Percentiles rank a stretch among this genome's conserved stretches.
phyloP scores from a whole-genome alignment of 2,329 filamentous ascomycete species.

The Mycosphaerella sp. region DNA sequence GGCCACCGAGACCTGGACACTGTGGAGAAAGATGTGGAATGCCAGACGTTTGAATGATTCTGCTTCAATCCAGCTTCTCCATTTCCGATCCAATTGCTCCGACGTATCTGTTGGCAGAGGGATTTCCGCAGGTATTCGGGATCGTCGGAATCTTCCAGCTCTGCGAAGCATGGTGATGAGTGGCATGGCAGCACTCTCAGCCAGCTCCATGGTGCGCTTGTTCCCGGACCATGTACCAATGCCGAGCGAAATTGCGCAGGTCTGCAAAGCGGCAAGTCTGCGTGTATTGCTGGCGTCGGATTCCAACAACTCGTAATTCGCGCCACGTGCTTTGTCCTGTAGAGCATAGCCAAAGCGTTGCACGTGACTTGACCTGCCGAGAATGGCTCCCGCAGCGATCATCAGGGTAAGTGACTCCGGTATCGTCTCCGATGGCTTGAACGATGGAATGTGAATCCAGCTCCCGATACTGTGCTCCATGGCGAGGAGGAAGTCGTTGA shows the following conservation, averaged over 20 bases:
- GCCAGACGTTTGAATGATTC: constrained; percentile 19
- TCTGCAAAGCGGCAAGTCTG: constrained; percentile 16
- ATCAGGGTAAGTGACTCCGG: constrained; percentile 18
- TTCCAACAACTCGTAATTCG: constrained; percentile 16
- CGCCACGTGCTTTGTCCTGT: constrained; percentile 17
- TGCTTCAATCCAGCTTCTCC: constrained; percentile 18
- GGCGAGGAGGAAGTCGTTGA: constrained; percentile 17
- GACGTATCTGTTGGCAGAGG: constrained; percentile 11
- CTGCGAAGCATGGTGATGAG: constrained; percentile 19
- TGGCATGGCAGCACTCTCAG: constrained; percentile 13
- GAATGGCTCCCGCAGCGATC: constrained; percentile 18
- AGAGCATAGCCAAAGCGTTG: constrained; percentile 20
- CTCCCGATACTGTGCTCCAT: constrained; percentile 23
- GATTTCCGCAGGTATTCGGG: constrained; percentile 5
- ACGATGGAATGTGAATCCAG: constrained; percentile 21
- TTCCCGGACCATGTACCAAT: constrained; percentile 22
- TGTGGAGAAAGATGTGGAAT: constrained; percentile 19
- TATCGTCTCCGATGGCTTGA: constrained; percentile 10
- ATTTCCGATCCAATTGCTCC: constrained; percentile 14
- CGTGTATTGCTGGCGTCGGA: constrained; percentile 17
- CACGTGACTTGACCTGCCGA: constrained; percentile 18
- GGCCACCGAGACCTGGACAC: constrained; percentile 16
- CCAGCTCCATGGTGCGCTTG: constrained; percentile 20
- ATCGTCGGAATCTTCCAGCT: constrained; percentile 17
- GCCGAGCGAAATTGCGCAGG: constrained; percentile 16